A percentile compares a stretch with the other conserved stretches of the same genome.
phyloP scores from a whole-genome alignment of 2,329 filamentous ascomycete species.

The Colletotrichum lindemuthianum region DNA sequence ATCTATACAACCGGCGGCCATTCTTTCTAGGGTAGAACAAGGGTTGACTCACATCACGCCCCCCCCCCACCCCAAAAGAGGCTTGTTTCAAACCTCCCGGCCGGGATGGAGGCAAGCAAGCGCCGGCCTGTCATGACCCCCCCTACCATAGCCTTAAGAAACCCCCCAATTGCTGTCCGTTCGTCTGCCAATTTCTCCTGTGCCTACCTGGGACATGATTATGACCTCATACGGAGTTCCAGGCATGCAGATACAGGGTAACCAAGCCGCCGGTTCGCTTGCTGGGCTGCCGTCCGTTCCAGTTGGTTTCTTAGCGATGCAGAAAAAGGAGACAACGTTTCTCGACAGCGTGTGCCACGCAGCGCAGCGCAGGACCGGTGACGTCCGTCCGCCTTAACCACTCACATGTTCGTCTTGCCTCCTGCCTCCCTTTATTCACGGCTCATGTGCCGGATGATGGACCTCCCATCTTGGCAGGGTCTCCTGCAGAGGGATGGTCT shows the following conservation, averaged over 20 bases:
- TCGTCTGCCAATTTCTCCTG: slow-evolving; percentile 4
- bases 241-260: neutral
- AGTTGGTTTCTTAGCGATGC: no score
- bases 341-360: slow-evolving; percentile 21
- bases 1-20: neutral
- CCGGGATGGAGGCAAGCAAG: neutral
- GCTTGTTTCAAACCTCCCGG: slow-evolving; percentile 33
- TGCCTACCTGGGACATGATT: neutral
- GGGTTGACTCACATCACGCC: slow-evolving; percentile 1
- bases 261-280: slow-evolving; percentile 4
- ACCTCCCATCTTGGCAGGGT: slow-evolving; percentile 29
- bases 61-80: slow-evolving; percentile 18
- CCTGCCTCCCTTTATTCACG: neutral
- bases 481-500: slow-evolving; percentile 18
- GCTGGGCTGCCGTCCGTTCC: no score
- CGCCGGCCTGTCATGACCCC: slow-evolving; percentile 19
- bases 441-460: slow-evolving; percentile 8
- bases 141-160: neutral
- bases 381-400: slow-evolving; percentile 11
- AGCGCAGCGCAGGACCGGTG: slow-evolving; percentile 19
- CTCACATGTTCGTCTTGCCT: slow-evolving; percentile 10
- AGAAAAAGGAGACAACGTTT: neutral
- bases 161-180: no score
- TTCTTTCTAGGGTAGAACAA: slow-evolving; percentile 8
- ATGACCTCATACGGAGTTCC: slow-evolving; percentile 29